Base-by-base conservation (phyloP, 805 yeast species). In the Candida montana region DNA sequence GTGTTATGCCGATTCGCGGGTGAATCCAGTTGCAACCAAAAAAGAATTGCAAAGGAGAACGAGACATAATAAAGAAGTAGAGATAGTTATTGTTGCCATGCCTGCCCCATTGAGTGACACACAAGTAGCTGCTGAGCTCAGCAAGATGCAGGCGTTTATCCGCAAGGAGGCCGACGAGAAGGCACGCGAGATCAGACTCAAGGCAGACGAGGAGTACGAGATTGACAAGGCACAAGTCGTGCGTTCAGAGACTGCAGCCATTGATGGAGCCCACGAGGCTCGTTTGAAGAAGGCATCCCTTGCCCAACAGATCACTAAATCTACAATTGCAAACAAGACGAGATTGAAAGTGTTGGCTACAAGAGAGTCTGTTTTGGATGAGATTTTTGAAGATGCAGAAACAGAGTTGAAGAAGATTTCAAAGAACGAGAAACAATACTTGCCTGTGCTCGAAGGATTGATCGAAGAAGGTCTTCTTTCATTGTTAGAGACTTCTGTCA, bases 151-250 rank as follows among this genome's bases (percentile, higher is more conserved):
- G 64, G 90, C 95, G 62, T 93, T 93, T 81, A 93, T 93, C 77
- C 87, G 84, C 70, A 93, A 91, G 77, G 99, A 93, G 71, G 99
- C 99, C 31, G 95, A 90, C 59, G 99, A 93, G 67, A 93, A 93
- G 71, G 96, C 98, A 53, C 87, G 86, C 64, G 99, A 93, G 68
- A 89, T 93, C 61, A 81, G 76, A 63, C 74, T 93, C 58, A 95
- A 93, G 72, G 96, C 98, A 33, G 96, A 95, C 63, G 99, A 93
- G 67, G 99, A 93, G 70, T 93, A 91, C 63, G 98, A 93, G 67
- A 90, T 93, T 58, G 99, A 93, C 64, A 93, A 93, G 74, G 91
- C 96, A 18, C 80, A 88, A 44, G 81, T 93, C 59, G 98, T 93
- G 45, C 86, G 98, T 59, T 75, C 88, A 12, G 99, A 93, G 68